Evolutionary conservation across 352 stramenopile genomes (phyloP), one percentile per base, ranked within the genome.

Genomic region (Phytopythium kandeliae): DNA sequence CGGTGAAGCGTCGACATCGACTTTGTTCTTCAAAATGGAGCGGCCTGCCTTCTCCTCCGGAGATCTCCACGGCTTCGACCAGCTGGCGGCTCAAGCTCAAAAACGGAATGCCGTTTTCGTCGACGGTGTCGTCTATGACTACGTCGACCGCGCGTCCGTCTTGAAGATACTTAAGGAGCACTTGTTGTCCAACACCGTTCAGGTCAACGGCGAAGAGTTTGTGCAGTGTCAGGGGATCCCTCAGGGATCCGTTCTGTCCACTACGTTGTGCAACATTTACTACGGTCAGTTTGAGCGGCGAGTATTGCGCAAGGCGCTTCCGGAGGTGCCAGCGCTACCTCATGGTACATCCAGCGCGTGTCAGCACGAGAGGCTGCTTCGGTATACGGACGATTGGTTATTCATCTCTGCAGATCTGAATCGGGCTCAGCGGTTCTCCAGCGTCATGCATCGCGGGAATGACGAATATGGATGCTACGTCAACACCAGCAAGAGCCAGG

Each of bases 201-300:
- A 81, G 35, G 67, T 86, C 2, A 62, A 85, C 22, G 63, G 66
- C 1, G 60, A 71, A 8, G 45, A 73, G 7, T 89, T 71, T 50
- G 44, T 85, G 30, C 82, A 93, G 43, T 48, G 47, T 17, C 67
- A 83, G 59, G 82, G 81, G 0, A 93, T 93, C 15, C 79, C 82
- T 0, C 82, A 93, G 59, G 82, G 82, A n/a, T 93, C 82, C 0
- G 74, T 93, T 46, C 60, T 93, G 13, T 93, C 82, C 8, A 90
- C 82, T 6, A 79, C 76, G 8, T 58, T 93, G 10, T 93, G 82
- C 57, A 91, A 89, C 42, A 56, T 93, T 16, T 93, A 91, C 56
- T 90, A 87, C 41, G 79, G 75, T 15, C 60, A 89, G 45, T 91
- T 89, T 40, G 82, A 93, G 61, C 63, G 73, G 4, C 67, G 72